Percentiles rank a stretch among this genome's conserved stretches.
Evolutionary conservation across 371 early-diverging fungal species (phyloP).

Genomic region (Nematocida minor): DNA sequence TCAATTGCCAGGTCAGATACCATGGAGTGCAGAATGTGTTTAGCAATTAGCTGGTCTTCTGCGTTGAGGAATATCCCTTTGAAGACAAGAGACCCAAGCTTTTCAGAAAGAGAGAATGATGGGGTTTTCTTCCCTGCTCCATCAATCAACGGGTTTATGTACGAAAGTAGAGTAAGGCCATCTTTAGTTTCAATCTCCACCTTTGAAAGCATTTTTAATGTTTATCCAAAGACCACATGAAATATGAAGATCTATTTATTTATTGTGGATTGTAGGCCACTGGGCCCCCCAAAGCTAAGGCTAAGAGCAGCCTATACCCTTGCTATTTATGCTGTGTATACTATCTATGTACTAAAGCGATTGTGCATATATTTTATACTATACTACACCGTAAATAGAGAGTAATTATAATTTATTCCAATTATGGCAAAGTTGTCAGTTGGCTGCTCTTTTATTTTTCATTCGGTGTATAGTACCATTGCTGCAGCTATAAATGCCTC

Average conservation of each 20-base stretch:
- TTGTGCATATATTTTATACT: too few species aligned
- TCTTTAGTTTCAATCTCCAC: constrained; percentile 46
- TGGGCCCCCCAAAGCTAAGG: too few species aligned
- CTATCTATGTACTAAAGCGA: too few species aligned
- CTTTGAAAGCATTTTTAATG: constrained; percentile 37
- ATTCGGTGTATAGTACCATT: constrained; percentile 44
- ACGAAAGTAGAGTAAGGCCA: constrained; percentile 11
- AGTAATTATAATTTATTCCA: too few species aligned
- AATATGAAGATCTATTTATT: constrained; percentile 1
- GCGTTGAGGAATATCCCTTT: constrained; percentile 27
- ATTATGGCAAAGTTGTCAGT: too few species aligned
- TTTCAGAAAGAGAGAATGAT: constrained; percentile 22
- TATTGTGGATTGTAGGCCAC: background rate
- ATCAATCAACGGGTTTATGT: background rate
- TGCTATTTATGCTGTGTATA: background rate
- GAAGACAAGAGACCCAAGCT: constrained; percentile 18
- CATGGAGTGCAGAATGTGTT: constrained; percentile 15
- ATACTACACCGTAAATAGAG: too few species aligned
- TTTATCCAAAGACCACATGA: background rate
- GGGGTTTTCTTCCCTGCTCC: background rate
- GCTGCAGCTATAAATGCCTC: constrained; percentile 80
- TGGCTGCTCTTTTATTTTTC: too few species aligned
- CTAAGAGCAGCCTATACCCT: too few species aligned
- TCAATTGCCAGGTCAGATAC: constrained; percentile 18
- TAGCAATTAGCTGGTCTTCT: constrained; percentile 37